Conservation (phyloP, 441 rosid species). For the Mallotus repandus region DNA sequence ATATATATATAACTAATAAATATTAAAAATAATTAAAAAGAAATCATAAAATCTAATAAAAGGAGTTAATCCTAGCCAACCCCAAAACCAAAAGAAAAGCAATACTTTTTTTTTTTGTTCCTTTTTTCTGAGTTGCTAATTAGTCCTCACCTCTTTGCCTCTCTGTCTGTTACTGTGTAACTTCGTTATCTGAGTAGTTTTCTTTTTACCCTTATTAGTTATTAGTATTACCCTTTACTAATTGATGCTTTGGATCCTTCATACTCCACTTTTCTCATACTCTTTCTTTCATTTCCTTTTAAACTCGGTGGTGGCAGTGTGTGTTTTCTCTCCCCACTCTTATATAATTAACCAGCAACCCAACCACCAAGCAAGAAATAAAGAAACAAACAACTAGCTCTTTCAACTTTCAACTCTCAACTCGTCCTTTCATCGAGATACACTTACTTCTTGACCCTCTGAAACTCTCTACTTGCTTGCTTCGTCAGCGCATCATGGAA, state of each 20-base stretch:
- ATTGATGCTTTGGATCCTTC: constrained; percentile 28
- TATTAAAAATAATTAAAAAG: neutral
- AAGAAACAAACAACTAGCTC: neutral
- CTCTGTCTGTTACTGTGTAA: constrained; percentile 36
- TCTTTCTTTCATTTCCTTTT: constrained; percentile 22
- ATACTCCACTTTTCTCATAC: neutral
- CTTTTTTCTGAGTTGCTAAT: neutral
- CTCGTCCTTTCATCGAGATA: neutral
- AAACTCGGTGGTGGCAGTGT: constrained; percentile 14
- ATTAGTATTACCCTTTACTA: neutral
- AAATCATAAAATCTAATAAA: constrained; percentile 17
- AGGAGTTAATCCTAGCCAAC: neutral
- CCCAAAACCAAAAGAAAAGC: constrained; percentile 23
- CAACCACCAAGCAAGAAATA: neutral
- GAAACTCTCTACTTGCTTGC: neutral
- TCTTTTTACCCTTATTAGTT: constrained; percentile 1
- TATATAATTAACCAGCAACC: neutral
- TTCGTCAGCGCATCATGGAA: constrained; percentile 24
- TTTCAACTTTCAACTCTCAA: neutral
- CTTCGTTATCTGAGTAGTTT: constrained; percentile 35
- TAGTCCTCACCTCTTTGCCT: constrained; percentile 40
- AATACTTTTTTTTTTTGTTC: constrained; percentile 21
- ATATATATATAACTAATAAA: neutral
- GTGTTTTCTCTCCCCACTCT: neutral
- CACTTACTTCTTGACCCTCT: no score